Evolutionary conservation across 2,329 filamentous ascomycete genomes (phyloP), one percentile per base, ranked within the genome.

Genomic region (Aureobasidium sp.): DNA sequence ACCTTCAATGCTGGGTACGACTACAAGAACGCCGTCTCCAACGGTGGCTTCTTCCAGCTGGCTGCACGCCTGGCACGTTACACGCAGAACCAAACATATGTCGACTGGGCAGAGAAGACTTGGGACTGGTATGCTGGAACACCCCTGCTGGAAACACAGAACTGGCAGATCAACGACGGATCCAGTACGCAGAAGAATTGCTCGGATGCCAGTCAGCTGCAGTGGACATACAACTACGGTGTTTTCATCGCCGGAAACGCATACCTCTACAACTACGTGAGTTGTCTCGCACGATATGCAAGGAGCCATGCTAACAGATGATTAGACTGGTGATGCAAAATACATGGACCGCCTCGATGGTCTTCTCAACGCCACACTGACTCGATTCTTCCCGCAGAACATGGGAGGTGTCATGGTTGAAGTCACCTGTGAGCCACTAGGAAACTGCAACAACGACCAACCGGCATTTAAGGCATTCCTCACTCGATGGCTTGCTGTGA

Each of bases 31-130:
- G 78, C 79, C 25, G 80, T 85, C 64, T 82, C 80, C 14, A 84
- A 84, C 65, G 82, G 82, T 3, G 81, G 77, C 36, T 78, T 84
- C 63, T 84, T 84, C 71, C 80, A 84, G 66, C 76, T 85, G 12
- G 78, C 79, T 25, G 80, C 90, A 8, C 85, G 90, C 17, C 80
- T 95, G 7, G 88, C 88, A 0, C 80, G 87, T 14, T 94, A 90
- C 75, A 95, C 91, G 0, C 84, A 85, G 52, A 94, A 95, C 74
- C 70, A 82, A 61, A 94, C 89, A 0, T 96, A 96, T 70, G 80
- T 83, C 9, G 82, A 89, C 14, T 91, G 88, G 88, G 90, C 90
- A 0, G 80, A 84, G 63, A 86, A 79, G 68, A 78, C 87, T 7
- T 89, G 87, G 84, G 80, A 84, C 65, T 86, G 77, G 76, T 75